Base-by-base conservation (phyloP, 352 stramenopile genomes). In the Pythium insidiosum region DNA sequence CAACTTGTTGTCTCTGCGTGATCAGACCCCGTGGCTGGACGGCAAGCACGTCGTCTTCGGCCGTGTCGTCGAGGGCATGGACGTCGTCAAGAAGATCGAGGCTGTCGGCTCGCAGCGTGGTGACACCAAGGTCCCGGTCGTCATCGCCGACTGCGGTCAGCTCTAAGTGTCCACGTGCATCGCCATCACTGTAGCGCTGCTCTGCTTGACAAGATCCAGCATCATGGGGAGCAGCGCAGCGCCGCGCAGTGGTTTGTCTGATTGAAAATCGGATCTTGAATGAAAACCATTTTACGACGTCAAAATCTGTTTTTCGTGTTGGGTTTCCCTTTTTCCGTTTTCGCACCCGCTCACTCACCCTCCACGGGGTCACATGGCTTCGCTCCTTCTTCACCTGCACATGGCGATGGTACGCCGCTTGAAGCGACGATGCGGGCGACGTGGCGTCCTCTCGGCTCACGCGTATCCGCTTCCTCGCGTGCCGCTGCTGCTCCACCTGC, bases 61-160 rank as follows among this genome's bases (percentile, higher is more conserved):
- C 55, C 95, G 95, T 43, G 92, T 98, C 22, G 60, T 95, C 26
- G 80, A 98, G 41, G 96, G 96, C 53, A 91, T 99, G 74, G 94
- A 99, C 58, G 73, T 99, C 44, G 91, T 99, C n/a, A 94, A 97
- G 63, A 81, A 67, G 45, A 98, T 99, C 47, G 97, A 99, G 72
- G 38, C 34, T 5, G 76, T 98, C 35, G 97, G 97, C 61, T 96
- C 79, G 47, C 77, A 95, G 64, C 95, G 68, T 58, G 97, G 97
- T 52, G 63, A 73, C 48, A 97, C 95, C 43, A 87, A 72, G 46
- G 67, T 86, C 59, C 60, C 73, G 30, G 92, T 99, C 40, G 73
- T 96, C 29, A 67, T 99, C 51, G 94, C 86, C 53, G 88, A 98
- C 69, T 98, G 83, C 61, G 97, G 97, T 58, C 77, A 98, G 73